A percentile compares a stretch with the other conserved stretches of the same genome.
These are phyloP conservation scores for Mycotypha africana DNA, from an alignment of 371 early-diverging fungal genomes.

Conservation along the genomic window DNA sequence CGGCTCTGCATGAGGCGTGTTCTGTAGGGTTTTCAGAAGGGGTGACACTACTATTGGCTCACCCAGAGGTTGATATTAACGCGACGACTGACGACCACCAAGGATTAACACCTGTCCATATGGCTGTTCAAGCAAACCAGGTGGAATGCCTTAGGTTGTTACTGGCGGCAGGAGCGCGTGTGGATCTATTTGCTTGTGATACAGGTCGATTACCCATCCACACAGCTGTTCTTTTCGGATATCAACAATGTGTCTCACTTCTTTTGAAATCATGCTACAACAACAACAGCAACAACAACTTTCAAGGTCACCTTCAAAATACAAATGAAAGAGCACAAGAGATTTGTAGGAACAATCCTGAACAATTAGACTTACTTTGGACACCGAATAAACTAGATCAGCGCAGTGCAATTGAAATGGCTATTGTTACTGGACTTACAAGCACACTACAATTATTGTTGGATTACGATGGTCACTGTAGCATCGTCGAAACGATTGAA, in stretches of 20 bases:
- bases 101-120: conserved; percentile 29
- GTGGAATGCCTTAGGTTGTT: conserved; percentile 14
- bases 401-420: conserved; percentile 16
- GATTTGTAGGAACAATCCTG: conserved; percentile 19
- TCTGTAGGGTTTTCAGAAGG: conserved; percentile 25
- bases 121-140: conserved; percentile 28
- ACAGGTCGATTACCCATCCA: conserved; percentile 28
- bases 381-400: conserved; percentile 1
- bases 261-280: too few relatives aligned
- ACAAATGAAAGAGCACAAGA: too few relatives aligned
- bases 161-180: conserved; percentile 21
- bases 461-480: conserved; percentile 7
- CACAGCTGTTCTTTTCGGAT: conserved; percentile 19
- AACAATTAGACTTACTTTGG: conserved; percentile 6
- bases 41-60: conserved; percentile 19
- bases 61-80: conserved; percentile 26
- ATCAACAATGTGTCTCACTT: conserved; percentile 17
- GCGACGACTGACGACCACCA: conserved; percentile 9
- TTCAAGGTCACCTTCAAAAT: background rate
- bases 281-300: too few relatives aligned
- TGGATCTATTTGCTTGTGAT: conserved; percentile 17
- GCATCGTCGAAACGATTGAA: too few relatives aligned
- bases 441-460: conserved; percentile 17
- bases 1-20: conserved; percentile 37
- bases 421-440: conserved; percentile 23